Evolutionary conservation across 176 grass and related monocot species (phyloP).

Genomic region (sorghum (Sorghum bicolor)): DNA sequence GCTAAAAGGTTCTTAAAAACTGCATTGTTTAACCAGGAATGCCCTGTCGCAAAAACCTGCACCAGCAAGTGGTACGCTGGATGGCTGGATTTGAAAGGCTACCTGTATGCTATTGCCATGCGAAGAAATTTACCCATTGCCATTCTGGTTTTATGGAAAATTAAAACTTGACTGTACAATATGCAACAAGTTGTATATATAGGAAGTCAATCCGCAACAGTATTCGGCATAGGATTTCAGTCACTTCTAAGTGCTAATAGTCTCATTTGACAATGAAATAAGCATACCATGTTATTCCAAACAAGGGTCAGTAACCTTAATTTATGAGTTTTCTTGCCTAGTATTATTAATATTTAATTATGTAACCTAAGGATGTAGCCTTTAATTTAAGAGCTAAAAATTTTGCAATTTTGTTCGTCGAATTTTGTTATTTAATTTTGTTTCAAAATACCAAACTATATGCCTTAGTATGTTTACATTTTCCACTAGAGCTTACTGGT

Average conservation of each 20-base stretch:
- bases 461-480: not conserved
- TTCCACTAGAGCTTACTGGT: not conserved
- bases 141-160: not conserved
- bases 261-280: not conserved
- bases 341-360: constrained; percentile 9
- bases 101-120: constrained; percentile 5
- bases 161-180: not conserved
- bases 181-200: not conserved
- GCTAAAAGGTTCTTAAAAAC: not conserved
- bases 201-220: not conserved
- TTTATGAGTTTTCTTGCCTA: constrained; percentile 4
- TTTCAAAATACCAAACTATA: not conserved
- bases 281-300: not conserved
- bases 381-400: not conserved
- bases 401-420: not conserved
- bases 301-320: not conserved
- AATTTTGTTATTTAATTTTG: not conserved
- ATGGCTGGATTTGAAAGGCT: not conserved
- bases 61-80: not conserved
- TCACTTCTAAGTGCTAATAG: not conserved
- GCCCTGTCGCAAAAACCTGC: not conserved
- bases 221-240: not conserved
- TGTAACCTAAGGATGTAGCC: not conserved
- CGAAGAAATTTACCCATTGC: not conserved
- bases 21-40: not conserved